Base-by-base conservation (phyloP, 2,329 filamentous ascomycete genomes). In the Aschersonia sp. region DNA sequence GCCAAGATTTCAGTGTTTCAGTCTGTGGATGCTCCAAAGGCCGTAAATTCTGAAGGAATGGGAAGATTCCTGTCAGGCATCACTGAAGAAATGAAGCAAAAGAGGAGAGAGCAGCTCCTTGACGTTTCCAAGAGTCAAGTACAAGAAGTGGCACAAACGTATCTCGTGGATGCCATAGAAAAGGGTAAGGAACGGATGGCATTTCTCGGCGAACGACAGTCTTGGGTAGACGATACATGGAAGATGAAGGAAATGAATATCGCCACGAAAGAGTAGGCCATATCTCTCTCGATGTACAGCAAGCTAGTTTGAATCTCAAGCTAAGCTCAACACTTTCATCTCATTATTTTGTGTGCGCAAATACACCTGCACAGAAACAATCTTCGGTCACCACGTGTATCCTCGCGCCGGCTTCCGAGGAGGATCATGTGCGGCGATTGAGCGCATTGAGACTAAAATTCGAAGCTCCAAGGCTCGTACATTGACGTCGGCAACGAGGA, bases 1-100 rank as follows among this genome's bases (percentile, higher is more conserved):
- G 92, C 92, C 52, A 98, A 98, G 68, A 78, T 98, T 40, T 87
- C 85, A 31, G 83, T 95, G 10, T 98, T 98, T 72, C 89, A 98
- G 65, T 73, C 77, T 37, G 77, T 95, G 8, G 92, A 98, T 64
- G 90, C 90, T 9, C 92, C 92, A 1, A 76, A 83, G 55, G 83
- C 85, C 40, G 87, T 97, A 29, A 92, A 84, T 61, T 74, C 84
- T 45, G 90, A 97, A 62, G 92, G 90, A 37, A 85, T 94, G 79
- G 75, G 77, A 42, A 74, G 81, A 47, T 98, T 98, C 66, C 69
- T 95, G 58, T 84, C 81, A 32, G 88, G 88, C 10, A 75, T 98
- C 37, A 87, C 84, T 1, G 79, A 92, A 50, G 84, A 87, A 56
- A 95, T 97, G 88, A 82, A 84, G 59, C 88, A 95, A 67, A 76